Conservation (phyloP, 2,329 filamentous ascomycete genomes). For the Sporothrix protearum region DNA sequence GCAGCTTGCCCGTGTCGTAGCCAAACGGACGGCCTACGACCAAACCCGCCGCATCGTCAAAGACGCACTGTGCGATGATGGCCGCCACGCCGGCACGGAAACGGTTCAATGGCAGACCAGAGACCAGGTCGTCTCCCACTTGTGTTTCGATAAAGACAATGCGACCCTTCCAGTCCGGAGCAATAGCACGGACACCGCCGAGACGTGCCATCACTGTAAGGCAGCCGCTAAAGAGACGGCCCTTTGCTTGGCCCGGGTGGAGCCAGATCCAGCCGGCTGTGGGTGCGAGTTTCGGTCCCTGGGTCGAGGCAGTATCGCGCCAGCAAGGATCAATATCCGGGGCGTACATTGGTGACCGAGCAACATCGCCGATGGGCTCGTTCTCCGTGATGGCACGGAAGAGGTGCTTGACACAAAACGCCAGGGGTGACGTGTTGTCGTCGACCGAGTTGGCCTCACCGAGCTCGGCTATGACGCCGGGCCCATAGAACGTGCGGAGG, state of each 20-base stretch:
- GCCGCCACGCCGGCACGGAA: not conserved
- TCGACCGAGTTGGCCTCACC: not conserved
- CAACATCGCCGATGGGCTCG: not conserved
- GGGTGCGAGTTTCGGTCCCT: not conserved
- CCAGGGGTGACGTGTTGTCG: not conserved
- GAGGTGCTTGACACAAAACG: not conserved
- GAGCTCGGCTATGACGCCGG: not conserved
- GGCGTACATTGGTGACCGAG: not conserved
- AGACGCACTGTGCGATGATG: not conserved
- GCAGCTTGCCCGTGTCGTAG: not conserved
- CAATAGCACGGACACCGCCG: not conserved
- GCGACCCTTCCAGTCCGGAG: not conserved
- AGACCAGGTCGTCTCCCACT: not conserved
- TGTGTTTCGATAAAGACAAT: slow-evolving; percentile 8
- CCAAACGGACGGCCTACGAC: not conserved
- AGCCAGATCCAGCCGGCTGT: not conserved
- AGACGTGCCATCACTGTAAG: not conserved
- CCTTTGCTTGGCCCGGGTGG: not conserved
- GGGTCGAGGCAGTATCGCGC: not conserved
- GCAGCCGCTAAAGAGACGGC: slow-evolving; percentile 7
- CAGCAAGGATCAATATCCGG: not conserved
- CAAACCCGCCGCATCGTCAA: not conserved
- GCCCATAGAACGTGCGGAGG: not conserved
- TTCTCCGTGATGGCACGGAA: not conserved
- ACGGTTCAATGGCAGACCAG: not conserved